Conservation (phyloP, 495 filamentous ascomycete genomes). For the Penicillium fimorum region DNA sequence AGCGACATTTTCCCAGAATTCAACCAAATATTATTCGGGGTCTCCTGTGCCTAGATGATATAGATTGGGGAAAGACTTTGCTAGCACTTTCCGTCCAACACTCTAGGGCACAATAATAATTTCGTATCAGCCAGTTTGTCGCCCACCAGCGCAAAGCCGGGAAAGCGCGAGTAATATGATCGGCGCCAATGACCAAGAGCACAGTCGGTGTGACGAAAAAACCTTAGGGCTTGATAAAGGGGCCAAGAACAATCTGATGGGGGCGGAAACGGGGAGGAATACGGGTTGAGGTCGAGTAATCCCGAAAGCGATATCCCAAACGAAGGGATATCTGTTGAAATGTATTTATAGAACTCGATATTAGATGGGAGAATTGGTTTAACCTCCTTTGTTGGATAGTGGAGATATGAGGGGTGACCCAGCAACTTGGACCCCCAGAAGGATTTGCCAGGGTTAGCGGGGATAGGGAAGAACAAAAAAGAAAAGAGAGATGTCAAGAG, state of each 20-base stretch:
- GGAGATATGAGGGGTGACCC: constrained; percentile 15
- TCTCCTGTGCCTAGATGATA: background rate
- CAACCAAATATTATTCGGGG: background rate
- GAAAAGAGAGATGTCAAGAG: background rate
- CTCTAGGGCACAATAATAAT: constrained; percentile 4
- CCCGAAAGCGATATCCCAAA: background rate
- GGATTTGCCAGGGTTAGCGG: constrained; percentile 3
- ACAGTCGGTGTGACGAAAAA: constrained; percentile 14
- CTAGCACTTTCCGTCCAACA: constrained; percentile 6
- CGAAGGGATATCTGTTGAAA: background rate
- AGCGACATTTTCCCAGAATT: constrained; percentile 33
- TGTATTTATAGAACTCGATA: constrained; percentile 25
- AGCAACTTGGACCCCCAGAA: constrained; percentile 15
- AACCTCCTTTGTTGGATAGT: background rate
- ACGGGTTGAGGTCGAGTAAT: background rate
- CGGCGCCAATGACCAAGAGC: constrained; percentile 4
- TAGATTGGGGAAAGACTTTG: constrained; percentile 1
- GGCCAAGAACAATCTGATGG: constrained; percentile 6
- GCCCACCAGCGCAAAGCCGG: background rate
- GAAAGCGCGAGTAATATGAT: constrained; percentile 15
- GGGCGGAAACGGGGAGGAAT: background rate
- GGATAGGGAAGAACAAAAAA: constrained; percentile 2
- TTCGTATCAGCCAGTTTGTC: background rate
- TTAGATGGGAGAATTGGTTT: background rate
- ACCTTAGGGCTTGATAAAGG: background rate